phyloP scores from a whole-genome alignment of 1,139 yeast genomes.

The Komagataea norvegica region DNA sequence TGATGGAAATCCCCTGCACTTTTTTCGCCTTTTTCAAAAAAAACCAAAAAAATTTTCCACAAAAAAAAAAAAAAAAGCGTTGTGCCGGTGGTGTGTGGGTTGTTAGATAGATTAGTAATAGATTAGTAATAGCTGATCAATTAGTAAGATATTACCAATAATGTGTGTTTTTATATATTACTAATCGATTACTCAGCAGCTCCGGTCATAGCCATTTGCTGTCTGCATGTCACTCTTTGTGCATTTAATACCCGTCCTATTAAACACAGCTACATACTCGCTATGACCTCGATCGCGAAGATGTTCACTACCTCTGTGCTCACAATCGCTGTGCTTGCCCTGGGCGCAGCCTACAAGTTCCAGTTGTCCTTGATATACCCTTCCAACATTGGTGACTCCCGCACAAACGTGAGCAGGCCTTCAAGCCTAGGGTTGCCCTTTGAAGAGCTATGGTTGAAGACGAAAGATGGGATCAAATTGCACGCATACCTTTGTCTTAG shows the following conservation, averaged over 20 bases:
- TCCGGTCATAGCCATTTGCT: too few species aligned
- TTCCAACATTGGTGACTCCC: slow-evolving; percentile 71
- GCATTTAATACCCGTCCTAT: too few species aligned
- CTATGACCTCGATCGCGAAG: slow-evolving; percentile 1
- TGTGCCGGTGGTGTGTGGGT: background rate
- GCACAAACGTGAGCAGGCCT: slow-evolving; percentile 75
- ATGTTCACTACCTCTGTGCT: slow-evolving; percentile 6
- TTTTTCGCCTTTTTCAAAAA: background rate
- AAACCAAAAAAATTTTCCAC: too few species aligned
- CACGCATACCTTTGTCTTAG: slow-evolving; percentile 48
- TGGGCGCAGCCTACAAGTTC: slow-evolving; percentile 44
- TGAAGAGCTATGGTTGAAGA: slow-evolving; percentile 54
- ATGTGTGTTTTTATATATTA: background rate
- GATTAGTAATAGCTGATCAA: too few species aligned
- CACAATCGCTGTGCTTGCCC: background rate
- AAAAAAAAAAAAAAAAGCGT: background rate
- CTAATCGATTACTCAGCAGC: too few species aligned
- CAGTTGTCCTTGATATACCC: slow-evolving; percentile 80
- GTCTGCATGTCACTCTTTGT: too few species aligned
- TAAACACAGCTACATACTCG: too few species aligned
- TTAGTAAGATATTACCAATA: too few species aligned
- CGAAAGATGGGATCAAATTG: slow-evolving; percentile 60
- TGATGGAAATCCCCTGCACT: too few species aligned
- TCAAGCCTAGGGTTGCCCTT: slow-evolving; percentile 65
- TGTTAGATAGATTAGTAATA: too few species aligned